These are phyloP conservation scores for Kurtzmaniella fragi DNA, from an alignment of 805 yeast species.

Conservation along the genomic window DNA sequence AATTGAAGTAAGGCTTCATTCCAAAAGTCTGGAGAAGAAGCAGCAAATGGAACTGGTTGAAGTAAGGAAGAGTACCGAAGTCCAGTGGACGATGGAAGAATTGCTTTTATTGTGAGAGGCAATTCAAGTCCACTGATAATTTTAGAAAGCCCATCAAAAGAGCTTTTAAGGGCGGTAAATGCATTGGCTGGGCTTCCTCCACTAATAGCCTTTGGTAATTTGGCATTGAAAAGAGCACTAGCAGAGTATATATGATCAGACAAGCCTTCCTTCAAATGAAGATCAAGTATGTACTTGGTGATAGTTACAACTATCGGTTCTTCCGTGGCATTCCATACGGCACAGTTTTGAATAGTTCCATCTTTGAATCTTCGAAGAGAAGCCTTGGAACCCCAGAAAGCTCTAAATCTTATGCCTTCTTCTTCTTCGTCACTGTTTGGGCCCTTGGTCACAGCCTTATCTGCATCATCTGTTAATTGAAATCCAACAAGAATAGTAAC, in stretches of 20 bases:
- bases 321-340: constrained; percentile 66
- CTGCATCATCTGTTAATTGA: constrained; percentile 64
- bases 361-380: constrained; percentile 90
- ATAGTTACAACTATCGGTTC: constrained; percentile 66
- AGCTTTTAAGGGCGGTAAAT: constrained; percentile 22
- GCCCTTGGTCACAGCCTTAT: constrained; percentile 81
- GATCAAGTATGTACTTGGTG: constrained; percentile 53
- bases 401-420: constrained; percentile 56
- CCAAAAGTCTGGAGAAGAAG: constrained; percentile 70
- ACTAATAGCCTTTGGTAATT: constrained; percentile 54
- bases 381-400: constrained; percentile 86
- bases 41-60: constrained; percentile 80
- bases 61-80: constrained; percentile 71
- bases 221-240: constrained; percentile 41
- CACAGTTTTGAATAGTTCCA: constrained; percentile 85
- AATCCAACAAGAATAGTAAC: constrained; percentile 47
- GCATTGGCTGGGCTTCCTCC: constrained; percentile 11
- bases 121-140: constrained; percentile 42
- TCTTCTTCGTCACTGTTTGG: constrained; percentile 62
- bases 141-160: constrained; percentile 51
- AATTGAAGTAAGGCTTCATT: constrained; percentile 80
- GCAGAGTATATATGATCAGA: constrained; percentile 32
- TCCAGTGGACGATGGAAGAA: constrained; percentile 69
- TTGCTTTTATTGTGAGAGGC: constrained; percentile 69
- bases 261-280: constrained; percentile 52